These are phyloP conservation scores for Cyclostephanos invisitatus DNA, from an alignment of 108 stramenopile species.

Conservation along the genomic window DNA sequence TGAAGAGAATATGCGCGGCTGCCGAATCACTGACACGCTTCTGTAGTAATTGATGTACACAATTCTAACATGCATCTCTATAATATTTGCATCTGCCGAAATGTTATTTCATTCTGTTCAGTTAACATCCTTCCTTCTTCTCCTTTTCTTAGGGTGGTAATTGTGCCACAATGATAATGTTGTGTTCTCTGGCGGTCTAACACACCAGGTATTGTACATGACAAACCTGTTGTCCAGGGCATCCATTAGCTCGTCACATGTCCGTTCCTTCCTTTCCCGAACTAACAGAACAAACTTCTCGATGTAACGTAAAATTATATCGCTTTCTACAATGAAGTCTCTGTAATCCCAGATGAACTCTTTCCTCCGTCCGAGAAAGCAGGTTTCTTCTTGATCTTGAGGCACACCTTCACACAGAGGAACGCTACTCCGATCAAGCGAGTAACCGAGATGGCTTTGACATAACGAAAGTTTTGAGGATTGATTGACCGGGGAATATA, in stretches of 20 bases:
- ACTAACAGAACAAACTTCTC: slow-evolving; percentile 26
- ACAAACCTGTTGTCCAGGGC: slow-evolving; percentile 34
- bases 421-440: slow-evolving; percentile 36
- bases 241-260: slow-evolving; percentile 22
- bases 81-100: too few relatives aligned
- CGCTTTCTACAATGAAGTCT: slow-evolving; percentile 36
- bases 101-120: not conserved
- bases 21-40: too few relatives aligned
- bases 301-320: slow-evolving; percentile 31
- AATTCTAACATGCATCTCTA: too few relatives aligned
- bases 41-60: too few relatives aligned
- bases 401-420: slow-evolving; percentile 33
- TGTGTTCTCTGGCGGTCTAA: not conserved
- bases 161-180: slow-evolving; percentile 1
- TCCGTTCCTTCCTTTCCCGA: not conserved
- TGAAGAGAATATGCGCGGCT: too few relatives aligned
- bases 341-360: slow-evolving; percentile 41
- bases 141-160: not conserved
- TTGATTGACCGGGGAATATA: not conserved
- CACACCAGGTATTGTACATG: slow-evolving; percentile 11
- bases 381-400: slow-evolving; percentile 23
- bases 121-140: not conserved
- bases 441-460: slow-evolving; percentile 40
- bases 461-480: not conserved
- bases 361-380: slow-evolving; percentile 28